phyloP scores from a whole-genome alignment of 2,329 filamentous ascomycete species.

The Orbilia javanica region DNA sequence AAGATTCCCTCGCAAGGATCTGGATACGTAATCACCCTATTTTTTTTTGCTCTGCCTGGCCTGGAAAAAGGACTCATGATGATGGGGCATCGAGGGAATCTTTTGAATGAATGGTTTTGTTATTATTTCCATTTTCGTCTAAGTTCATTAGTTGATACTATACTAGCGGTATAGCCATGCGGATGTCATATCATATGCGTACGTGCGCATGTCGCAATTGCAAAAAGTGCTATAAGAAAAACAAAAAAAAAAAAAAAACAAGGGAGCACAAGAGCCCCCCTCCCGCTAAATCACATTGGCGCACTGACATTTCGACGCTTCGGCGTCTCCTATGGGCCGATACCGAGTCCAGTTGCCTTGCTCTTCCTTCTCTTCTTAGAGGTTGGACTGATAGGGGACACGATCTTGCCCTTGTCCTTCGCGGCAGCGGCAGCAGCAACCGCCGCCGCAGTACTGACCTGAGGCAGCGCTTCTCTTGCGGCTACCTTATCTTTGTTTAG shows the following conservation, averaged over 20 bases:
- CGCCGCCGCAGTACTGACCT: conserved; percentile 48
- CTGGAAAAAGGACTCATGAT: not conserved
- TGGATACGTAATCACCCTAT: conserved; percentile 9
- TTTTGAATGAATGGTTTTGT: not conserved
- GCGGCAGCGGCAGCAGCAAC: conserved; percentile 40
- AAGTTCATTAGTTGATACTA: not conserved
- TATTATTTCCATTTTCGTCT: conserved; percentile 1
- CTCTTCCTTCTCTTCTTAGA: conserved; percentile 56
- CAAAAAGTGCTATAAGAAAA: not conserved
- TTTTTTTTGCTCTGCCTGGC: not conserved
- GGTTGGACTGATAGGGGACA: conserved; percentile 49
- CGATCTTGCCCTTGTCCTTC: conserved; percentile 54
- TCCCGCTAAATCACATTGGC: conserved; percentile 8
- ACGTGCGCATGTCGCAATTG: not conserved
- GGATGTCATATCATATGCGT: not conserved
- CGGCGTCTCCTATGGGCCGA: conserved; percentile 11
- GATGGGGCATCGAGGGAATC: not conserved
- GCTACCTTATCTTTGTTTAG: conserved; percentile 40
- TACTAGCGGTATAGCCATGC: too few species aligned
- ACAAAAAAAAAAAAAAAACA: not conserved
- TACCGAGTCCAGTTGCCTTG: conserved; percentile 45
- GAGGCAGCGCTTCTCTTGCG: conserved; percentile 45
- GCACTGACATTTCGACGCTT: not conserved
- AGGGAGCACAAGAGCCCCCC: too few species aligned
- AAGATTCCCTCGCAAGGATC: conserved; percentile 27